These are phyloP conservation scores for Ustilago curta DNA, from an alignment of 1,284 basidiomycete genomes.

Conservation along the genomic window DNA sequence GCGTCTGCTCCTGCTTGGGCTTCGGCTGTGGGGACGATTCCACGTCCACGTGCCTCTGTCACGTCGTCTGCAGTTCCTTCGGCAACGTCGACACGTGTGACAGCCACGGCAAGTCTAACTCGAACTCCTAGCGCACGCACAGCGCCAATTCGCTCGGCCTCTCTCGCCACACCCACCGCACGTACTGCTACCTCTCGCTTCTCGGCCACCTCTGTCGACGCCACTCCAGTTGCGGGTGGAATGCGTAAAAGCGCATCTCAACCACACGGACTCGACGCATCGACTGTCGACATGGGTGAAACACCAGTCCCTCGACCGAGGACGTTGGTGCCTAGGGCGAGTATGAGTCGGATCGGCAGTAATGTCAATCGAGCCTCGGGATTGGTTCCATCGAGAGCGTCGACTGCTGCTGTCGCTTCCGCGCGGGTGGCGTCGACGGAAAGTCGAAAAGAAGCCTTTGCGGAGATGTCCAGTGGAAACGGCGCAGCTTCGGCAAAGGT, in stretches of 20 bases:
- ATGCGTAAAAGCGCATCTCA: conserved; percentile 47
- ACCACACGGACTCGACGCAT: conserved; percentile 22
- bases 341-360: conserved; percentile 28
- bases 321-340: conserved; percentile 32
- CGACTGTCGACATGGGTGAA: conserved; percentile 1
- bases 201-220: conserved; percentile 6
- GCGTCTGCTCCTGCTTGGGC: conserved; percentile 10
- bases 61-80: conserved; percentile 1
- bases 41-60: conserved; percentile 31
- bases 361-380: neutral
- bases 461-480: conserved; percentile 1
- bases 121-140: conserved; percentile 10
- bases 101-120: neutral
- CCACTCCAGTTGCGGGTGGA: conserved; percentile 7
- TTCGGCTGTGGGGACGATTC: conserved; percentile 3
- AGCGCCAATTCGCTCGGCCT: conserved; percentile 20
- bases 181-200: conserved; percentile 13
- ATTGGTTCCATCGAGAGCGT: conserved; percentile 5
- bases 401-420: neutral
- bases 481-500: neutral
- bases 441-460: conserved; percentile 1
- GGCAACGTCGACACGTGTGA: neutral
- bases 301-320: conserved; percentile 14
- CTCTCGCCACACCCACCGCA: conserved; percentile 25
- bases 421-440: neutral